phyloP scores from a whole-genome alignment of 2,329 filamentous ascomycete genomes.

The Aspergillus brasiliensis region DNA sequence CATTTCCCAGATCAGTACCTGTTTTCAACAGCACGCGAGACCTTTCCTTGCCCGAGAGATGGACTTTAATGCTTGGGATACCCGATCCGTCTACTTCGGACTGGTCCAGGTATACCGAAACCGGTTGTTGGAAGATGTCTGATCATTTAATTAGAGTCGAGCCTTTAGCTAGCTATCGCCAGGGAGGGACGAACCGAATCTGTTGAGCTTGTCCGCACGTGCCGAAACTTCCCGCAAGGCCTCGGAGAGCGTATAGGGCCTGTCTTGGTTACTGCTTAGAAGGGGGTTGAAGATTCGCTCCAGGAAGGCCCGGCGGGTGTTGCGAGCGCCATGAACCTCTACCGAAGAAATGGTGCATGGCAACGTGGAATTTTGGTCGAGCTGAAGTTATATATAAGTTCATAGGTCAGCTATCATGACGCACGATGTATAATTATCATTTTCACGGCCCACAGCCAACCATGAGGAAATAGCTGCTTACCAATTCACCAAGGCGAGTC shows the following conservation, averaged over 20 bases:
- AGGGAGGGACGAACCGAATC: conserved; percentile 66
- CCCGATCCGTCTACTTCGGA: conserved; percentile 68
- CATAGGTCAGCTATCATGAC: conserved; percentile 13
- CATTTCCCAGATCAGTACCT: conserved; percentile 89
- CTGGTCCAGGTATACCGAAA: conserved; percentile 79
- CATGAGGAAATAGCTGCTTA: conserved; percentile 39
- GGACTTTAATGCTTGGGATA: conserved; percentile 75
- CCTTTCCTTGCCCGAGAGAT: conserved; percentile 75
- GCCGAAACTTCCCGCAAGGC: conserved; percentile 72
- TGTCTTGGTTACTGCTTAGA: conserved; percentile 66
- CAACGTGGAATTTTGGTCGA: conserved; percentile 79
- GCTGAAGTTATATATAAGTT: conserved; percentile 48
- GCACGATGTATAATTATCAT: background rate
- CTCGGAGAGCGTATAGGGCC: conserved; percentile 76
- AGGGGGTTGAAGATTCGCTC: conserved; percentile 78
- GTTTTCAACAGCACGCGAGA: conserved; percentile 86
- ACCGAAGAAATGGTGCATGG: conserved; percentile 87
- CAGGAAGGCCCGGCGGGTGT: conserved; percentile 83
- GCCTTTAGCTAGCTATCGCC: background rate
- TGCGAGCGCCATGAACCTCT: conserved; percentile 75
- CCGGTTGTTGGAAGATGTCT: conserved; percentile 86
- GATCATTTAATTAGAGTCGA: conserved; percentile 21
- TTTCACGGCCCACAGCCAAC: background rate
- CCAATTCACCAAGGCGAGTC: conserved; percentile 65
- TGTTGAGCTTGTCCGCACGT: conserved; percentile 72